These are phyloP conservation scores for Acanthamoeba culbertsoni DNA, from an alignment of 208 protist species.

Conservation along the genomic window DNA sequence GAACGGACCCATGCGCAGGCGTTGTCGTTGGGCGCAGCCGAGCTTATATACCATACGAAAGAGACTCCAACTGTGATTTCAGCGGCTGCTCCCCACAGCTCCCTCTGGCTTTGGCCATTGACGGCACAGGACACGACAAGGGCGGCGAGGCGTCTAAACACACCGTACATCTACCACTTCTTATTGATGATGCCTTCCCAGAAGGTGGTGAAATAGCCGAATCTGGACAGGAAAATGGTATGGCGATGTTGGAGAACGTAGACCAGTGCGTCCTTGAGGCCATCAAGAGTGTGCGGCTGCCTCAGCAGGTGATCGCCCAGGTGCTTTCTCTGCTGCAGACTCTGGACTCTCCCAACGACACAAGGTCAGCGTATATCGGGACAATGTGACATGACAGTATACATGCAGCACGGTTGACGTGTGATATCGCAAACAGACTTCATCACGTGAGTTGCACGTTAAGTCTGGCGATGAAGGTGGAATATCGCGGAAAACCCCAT, in stretches of 20 bases:
- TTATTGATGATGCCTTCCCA: neutral
- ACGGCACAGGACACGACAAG: conserved; percentile 31
- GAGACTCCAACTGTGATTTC: neutral
- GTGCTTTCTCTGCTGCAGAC: neutral
- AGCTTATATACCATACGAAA: neutral
- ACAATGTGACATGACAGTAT: too few relatives aligned
- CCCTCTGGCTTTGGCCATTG: neutral
- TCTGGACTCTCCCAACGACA: neutral
- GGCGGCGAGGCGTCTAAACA: neutral
- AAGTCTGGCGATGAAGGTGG: neutral
- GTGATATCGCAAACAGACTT: neutral
- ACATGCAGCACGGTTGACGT: too few relatives aligned
- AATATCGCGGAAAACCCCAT: neutral
- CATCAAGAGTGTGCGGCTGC: neutral
- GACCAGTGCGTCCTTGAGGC: neutral
- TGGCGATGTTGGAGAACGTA: neutral
- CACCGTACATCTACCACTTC: neutral
- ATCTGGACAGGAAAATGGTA: neutral
- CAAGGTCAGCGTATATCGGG: neutral
- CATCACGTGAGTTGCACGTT: neutral
- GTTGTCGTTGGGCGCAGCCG: neutral
- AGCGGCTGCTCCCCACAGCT: neutral
- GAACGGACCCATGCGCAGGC: neutral
- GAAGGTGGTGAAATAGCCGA: neutral
- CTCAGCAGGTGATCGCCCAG: neutral